Evolutionary conservation across 345 rosid species (phyloP).

Genomic region (Turritis glabra): DNA sequence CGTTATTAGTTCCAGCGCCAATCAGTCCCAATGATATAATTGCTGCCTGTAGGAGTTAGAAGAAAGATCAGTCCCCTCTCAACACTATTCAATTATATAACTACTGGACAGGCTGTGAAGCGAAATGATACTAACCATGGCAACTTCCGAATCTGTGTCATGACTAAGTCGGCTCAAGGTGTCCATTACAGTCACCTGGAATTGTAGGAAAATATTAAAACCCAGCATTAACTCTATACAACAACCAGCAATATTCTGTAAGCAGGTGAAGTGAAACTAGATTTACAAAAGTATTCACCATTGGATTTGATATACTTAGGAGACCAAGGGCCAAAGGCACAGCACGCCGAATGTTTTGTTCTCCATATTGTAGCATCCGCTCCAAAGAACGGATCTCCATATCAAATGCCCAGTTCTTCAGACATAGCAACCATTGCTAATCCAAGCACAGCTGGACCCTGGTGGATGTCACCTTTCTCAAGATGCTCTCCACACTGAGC

Average conservation of each 20-base stretch:
- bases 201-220: neutral
- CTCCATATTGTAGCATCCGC: constrained; percentile 91
- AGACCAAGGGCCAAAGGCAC: constrained; percentile 99
- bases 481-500: constrained; percentile 94
- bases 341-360: constrained; percentile 87
- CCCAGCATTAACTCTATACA: neutral
- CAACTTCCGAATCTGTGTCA: constrained; percentile 96
- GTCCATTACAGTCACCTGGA: constrained; percentile 94
- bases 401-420: constrained; percentile 91
- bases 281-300: constrained; percentile 49
- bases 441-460: constrained; percentile 98
- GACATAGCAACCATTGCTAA: constrained; percentile 99
- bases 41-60: constrained; percentile 69
- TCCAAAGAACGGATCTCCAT: constrained; percentile 97
- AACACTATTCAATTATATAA: neutral
- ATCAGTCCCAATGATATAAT: constrained; percentile 90
- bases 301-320: constrained; percentile 93
- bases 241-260: constrained; percentile 1
- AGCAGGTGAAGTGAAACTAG: constrained; percentile 9
- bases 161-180: constrained; percentile 97
- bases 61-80: constrained; percentile 19
- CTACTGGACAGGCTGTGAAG: neutral
- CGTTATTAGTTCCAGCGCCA: constrained; percentile 97
- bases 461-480: constrained; percentile 90
- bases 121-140: constrained; percentile 63